These are phyloP conservation scores for Mallotus nudiflorus DNA, from an alignment of 345 rosid genomes.

Conservation along the genomic window DNA sequence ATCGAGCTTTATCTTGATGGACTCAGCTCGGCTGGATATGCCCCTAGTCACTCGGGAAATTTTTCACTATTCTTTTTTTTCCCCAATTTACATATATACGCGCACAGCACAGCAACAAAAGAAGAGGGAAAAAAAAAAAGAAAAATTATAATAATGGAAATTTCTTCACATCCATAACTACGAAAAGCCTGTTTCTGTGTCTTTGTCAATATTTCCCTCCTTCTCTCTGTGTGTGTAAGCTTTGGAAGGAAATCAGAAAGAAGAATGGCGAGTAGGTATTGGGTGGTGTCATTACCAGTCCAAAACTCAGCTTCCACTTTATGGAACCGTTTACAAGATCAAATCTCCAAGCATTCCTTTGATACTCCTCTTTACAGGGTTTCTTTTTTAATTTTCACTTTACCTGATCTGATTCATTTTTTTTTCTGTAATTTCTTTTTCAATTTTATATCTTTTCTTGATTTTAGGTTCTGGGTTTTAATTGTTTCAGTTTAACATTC, in stretches of 20 bases:
- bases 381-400: background rate
- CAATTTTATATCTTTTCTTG: background rate
- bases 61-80: too few species aligned
- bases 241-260: background rate
- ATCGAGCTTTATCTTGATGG: too few species aligned
- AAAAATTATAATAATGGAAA: background rate
- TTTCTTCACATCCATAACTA: background rate
- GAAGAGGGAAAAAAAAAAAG: background rate
- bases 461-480: background rate
- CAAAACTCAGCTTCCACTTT: conserved; percentile 70
- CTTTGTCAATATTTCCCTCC: too few species aligned
- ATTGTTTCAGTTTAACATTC: conserved; percentile 75
- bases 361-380: conserved; percentile 98
- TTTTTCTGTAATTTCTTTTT: background rate
- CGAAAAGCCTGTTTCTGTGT: background rate
- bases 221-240: background rate
- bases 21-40: too few species aligned
- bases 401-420: conserved; percentile 12
- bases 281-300: conserved; percentile 90
- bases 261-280: conserved; percentile 83
- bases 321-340: conserved; percentile 82
- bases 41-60: too few species aligned
- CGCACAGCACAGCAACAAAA: background rate
- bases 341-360: conserved; percentile 91
- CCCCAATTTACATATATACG: background rate